Percentiles rank a stretch among this genome's conserved stretches.
These are phyloP conservation scores for Boletus sp. DNA, from an alignment of 768 basidiomycete genomes.

Conservation along the genomic window DNA sequence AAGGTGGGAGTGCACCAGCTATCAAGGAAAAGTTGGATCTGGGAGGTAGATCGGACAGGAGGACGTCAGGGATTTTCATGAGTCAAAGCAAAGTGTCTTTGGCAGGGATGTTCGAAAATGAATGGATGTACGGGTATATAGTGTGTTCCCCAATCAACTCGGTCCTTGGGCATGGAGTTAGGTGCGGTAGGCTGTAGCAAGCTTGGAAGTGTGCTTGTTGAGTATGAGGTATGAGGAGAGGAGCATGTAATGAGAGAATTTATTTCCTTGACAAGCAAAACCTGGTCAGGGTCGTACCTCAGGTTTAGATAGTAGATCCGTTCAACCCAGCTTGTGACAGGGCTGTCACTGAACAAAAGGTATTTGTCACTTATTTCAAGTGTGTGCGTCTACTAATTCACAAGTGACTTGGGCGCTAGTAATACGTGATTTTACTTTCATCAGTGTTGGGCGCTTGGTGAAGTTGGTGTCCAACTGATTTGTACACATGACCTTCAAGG, in stretches of 20 bases:
- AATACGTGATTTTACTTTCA: too few species aligned
- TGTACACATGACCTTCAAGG: too few species aligned
- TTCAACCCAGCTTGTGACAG: slow-evolving; percentile 54
- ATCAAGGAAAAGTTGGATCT: slow-evolving; percentile 78
- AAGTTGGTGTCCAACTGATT: too few species aligned
- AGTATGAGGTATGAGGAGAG: slow-evolving; percentile 85
- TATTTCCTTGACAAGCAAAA: slow-evolving; percentile 90
- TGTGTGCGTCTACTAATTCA: too few species aligned
- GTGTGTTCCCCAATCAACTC: slow-evolving; percentile 62
- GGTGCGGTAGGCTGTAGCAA: background rate
- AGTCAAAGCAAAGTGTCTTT: slow-evolving; percentile 60
- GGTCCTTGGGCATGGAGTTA: slow-evolving; percentile 45
- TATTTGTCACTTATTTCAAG: too few species aligned
- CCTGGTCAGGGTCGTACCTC: slow-evolving; percentile 45
- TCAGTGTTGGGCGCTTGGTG: too few species aligned
- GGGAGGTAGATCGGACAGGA: slow-evolving; percentile 66
- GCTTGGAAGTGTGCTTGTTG: slow-evolving; percentile 58
- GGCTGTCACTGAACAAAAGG: too few species aligned
- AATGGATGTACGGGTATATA: slow-evolving; percentile 88
- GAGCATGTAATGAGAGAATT: slow-evolving; percentile 95
- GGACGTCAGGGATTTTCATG: slow-evolving; percentile 81
- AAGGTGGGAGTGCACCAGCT: slow-evolving; percentile 55
- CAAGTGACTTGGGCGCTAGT: too few species aligned
- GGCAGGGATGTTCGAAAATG: slow-evolving; percentile 79
- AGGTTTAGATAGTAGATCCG: background rate